Evolutionary conservation across 345 rosid species (phyloP), one percentile per base, ranked within the genome.

Genomic region (Leavenworthia alabamica): DNA sequence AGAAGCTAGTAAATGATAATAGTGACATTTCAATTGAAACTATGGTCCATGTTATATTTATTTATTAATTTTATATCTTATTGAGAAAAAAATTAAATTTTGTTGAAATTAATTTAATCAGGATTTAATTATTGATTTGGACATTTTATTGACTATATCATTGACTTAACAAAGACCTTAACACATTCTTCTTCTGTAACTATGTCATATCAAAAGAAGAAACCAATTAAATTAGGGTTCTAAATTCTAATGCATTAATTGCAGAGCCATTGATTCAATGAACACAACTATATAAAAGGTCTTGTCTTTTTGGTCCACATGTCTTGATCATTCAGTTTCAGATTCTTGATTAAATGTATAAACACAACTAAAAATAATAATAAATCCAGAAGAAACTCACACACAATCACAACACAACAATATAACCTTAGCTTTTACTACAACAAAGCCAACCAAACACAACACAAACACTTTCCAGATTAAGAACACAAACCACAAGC

Each of bases 401-500:
- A 47, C 76, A 68, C 74, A 66, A 71, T n/a, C n/a, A 73, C 82
- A 69, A 53, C 80, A 77, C 74, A 66, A 67, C 77, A 77, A 60
- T 72, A 53, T 77, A 69, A 70, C 74, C 67, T 52, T 22, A 53
- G 56, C 35, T 26, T 26, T n/a, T 61, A 60, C 73, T 42, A 69
- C 62, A 70, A 70, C 63, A 61, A 75, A 76, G 29, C 68, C 47
- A 52, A 60, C 52, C 43, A 15, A 28, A 48, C 20, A 23, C 62
- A 55, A 45, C 58, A 55, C 59, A 39, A 45, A 55, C 57, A 70
- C 74, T 55, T 62, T 39, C 74, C 69, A n/a, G n/a, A n/a, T n/a
- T n/a, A n/a, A n/a, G n/a, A n/a, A n/a, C n/a, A n/a, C n/a, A n/a
- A n/a, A n/a, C n/a, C n/a, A n/a, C n/a, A n/a, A n/a, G n/a, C n/a